Base-by-base conservation (phyloP, 768 basidiomycete genomes). In the Lentinula boryana region DNA sequence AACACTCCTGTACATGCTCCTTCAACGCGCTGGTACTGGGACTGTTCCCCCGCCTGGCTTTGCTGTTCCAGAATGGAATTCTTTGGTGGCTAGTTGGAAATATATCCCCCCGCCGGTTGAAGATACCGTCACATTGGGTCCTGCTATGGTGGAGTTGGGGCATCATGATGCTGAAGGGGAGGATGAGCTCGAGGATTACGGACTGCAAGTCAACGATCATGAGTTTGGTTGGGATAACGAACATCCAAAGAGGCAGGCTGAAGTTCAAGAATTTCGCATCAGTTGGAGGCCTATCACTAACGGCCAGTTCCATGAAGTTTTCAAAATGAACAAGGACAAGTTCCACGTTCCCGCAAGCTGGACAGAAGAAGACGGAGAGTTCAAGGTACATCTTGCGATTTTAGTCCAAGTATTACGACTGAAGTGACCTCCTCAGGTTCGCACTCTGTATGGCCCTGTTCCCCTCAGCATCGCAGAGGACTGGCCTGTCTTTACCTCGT, bases 171-270 rank as follows among this genome's bases (percentile, higher is more conserved):
- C 69, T 31, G 96, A 98, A 71, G 74, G 70, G 0, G 83, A 89
- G 6, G 95, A 98, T 68, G 65, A 63, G 0, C 63, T 69, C 48
- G 55, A 69, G 1, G 67, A 63, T 2, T 69, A 72, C 16, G 67
- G 73, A 2, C 67, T 71, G 0, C 78, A 82, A 23, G 70, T 82
- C 48, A 69, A 73, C 16, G 74, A 72, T 7, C 88, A 95, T 67
- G 84, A 87, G 60, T 93, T 91, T 71, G 94, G 95, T 0, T 95
- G 96, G 97, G 97, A 99, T 70, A 95, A 93, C 66, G 97, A 99
- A 74, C 79, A 87, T 65, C 93, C 95, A 1, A 75, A 77, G 63
- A 76, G 86, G 23, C 69, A 67, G 13, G 83, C 87, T n/a, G 64
- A 79, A 0, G 86, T 97, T 35, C 76, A 74, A 43, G 62, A 81